Percentiles rank a stretch among this genome's conserved stretches.
These are phyloP conservation scores for Lachancea waltii DNA, from an alignment of 805 yeast genomes.

Conservation along the genomic window DNA sequence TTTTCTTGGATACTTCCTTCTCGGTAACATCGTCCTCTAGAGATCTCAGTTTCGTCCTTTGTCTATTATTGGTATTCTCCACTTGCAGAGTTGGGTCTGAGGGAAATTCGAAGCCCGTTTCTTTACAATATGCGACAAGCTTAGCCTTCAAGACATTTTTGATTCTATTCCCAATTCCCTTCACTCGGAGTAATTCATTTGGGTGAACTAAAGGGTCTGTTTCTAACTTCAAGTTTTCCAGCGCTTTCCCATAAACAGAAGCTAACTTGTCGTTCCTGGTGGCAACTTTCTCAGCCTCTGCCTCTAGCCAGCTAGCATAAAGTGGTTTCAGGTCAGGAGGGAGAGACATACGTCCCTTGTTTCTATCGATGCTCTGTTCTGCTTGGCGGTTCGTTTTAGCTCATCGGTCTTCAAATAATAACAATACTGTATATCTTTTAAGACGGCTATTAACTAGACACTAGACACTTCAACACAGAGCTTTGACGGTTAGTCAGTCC, in stretches of 20 bases:
- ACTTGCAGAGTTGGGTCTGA: conserved; percentile 7
- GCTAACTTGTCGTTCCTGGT: conserved; percentile 47
- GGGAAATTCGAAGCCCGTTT: conserved; percentile 45
- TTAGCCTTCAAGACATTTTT: conserved; percentile 43
- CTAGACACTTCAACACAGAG: not conserved
- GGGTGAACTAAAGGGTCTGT: conserved; percentile 48
- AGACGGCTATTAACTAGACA: not conserved
- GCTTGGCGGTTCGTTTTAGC: too few species aligned
- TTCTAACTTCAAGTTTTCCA: conserved; percentile 39
- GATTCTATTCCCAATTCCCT: conserved; percentile 67
- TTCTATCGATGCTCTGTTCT: too few species aligned
- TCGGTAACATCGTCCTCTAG: conserved; percentile 6
- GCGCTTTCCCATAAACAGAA: conserved; percentile 49
- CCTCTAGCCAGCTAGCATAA: conserved; percentile 54
- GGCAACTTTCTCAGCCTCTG: conserved; percentile 40
- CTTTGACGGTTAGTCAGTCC: too few species aligned
- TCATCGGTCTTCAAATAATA: too few species aligned
- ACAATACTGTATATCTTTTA: not conserved
- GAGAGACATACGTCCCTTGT: too few species aligned
- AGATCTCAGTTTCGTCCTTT: conserved; percentile 14
- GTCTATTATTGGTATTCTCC: conserved; percentile 15
- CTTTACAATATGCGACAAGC: conserved; percentile 50
- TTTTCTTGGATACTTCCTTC: conserved; percentile 21
- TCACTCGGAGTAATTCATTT: conserved; percentile 49
- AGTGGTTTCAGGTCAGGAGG: conserved; percentile 46